These are phyloP conservation scores for Wallacemonas sp. DNA, from an alignment of 208 protist species.

Conservation along the genomic window DNA sequence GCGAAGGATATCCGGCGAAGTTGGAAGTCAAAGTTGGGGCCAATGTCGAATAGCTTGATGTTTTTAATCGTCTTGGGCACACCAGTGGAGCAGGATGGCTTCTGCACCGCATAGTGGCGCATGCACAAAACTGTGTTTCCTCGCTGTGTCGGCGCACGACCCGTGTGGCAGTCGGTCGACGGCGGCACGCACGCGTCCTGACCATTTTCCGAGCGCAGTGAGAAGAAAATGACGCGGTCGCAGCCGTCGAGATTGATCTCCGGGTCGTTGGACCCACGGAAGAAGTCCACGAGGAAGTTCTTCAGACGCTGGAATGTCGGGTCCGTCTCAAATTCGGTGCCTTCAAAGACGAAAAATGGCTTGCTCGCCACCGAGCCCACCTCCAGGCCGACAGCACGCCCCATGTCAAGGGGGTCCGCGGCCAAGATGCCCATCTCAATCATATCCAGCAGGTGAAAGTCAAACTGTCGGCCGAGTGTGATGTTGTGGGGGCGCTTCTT, in stretches of 20 bases:
- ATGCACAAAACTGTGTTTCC: conserved; percentile 73
- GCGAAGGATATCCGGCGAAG: conserved; percentile 76
- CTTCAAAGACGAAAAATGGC: conserved; percentile 88
- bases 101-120: conserved; percentile 81
- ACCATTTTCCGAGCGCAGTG: conserved; percentile 68
- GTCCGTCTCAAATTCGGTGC: conserved; percentile 69
- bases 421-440: conserved; percentile 83
- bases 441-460: conserved; percentile 92
- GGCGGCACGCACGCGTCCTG: conserved; percentile 72
- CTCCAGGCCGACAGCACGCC: conserved; percentile 37
- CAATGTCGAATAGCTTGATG: conserved; percentile 72
- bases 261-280: conserved; percentile 63
- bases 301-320: conserved; percentile 74
- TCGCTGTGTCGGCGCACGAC: conserved; percentile 38
- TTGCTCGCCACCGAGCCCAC: conserved; percentile 72
- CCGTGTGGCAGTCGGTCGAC: conserved; percentile 68
- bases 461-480: conserved; percentile 82
- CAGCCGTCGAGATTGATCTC: conserved; percentile 77
- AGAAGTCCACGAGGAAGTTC: conserved; percentile 86
- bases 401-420: conserved; percentile 72
- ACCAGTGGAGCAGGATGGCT: conserved; percentile 52
- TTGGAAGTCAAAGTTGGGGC: conserved; percentile 84
- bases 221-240: conserved; percentile 80
- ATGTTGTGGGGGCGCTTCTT: conserved; percentile 92
- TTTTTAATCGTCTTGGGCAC: conserved; percentile 46